Conservation (phyloP, 805 yeast species). For the Candida namnaoensis region DNA sequence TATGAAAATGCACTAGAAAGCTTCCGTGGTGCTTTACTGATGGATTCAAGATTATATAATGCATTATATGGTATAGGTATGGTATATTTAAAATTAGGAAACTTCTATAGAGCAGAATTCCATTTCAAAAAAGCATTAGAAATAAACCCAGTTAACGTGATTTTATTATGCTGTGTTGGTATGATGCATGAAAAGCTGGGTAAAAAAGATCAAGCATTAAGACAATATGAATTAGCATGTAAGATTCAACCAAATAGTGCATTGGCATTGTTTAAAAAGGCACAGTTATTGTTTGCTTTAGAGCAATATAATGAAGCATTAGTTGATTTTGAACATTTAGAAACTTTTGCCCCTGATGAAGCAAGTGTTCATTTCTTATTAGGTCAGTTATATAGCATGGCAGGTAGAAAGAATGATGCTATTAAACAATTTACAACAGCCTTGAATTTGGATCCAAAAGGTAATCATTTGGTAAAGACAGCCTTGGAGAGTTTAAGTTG, state of each 20-base stretch:
- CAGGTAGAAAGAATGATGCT: conserved; percentile 69
- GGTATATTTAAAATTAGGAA: conserved; percentile 84
- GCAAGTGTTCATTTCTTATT: conserved; percentile 86
- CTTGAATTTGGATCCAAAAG: conserved; percentile 86
- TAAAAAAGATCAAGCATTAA: conserved; percentile 60
- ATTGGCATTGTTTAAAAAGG: conserved; percentile 80
- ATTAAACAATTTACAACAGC: conserved; percentile 84
- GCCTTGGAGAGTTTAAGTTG: conserved; percentile 52
- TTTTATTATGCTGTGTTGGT: conserved; percentile 87
- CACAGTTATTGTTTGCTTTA: conserved; percentile 67
- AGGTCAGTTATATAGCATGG: conserved; percentile 77
- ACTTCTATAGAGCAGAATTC: conserved; percentile 71
- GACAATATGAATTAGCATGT: conserved; percentile 77
- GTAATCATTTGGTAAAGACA: conserved; percentile 75
- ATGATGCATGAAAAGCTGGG: conserved; percentile 80
- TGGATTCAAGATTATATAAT: conserved; percentile 81
- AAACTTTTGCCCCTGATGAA: conserved; percentile 83
- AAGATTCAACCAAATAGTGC: conserved; percentile 81
- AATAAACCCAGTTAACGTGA: conserved; percentile 85
- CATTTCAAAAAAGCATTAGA: conserved; percentile 83
- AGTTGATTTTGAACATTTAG: conserved; percentile 62
- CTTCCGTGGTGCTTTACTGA: conserved; percentile 68
- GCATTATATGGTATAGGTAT: conserved; percentile 95
- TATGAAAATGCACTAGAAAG: conserved; percentile 82
- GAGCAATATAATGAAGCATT: conserved; percentile 67